Evolutionary conservation across 2,329 filamentous ascomycete genomes (phyloP), one percentile per base, ranked within the genome.

Genomic region (Trichoderma atroviride): DNA sequence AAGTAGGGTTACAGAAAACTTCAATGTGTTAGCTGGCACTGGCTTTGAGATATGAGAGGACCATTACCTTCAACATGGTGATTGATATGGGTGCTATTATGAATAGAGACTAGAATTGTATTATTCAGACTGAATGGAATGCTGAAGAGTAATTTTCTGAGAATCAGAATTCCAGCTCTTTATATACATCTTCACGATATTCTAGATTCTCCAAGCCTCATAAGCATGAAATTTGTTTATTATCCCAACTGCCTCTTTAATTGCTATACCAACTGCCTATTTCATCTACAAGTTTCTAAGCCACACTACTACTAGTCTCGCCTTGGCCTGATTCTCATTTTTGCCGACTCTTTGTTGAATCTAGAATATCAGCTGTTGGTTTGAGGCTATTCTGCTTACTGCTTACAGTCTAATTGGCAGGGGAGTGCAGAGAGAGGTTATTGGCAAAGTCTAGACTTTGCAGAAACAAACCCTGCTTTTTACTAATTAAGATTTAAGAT

Each of bases 1-100:
- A 24, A 69, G 9, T 14, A 70, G 53, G 47, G 69, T 60, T 31
- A 59, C 35, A n/a, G 29, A 56, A n/a, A 57, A 70, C 22, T 62
- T 69, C 24, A 10, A 29, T 27, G 11, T 22, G 29, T 22, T 53
- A 53, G 19, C 10, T 43, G 7, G 40, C 9, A 22, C 11, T 22
- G 4, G 4, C 10, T 37, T 64, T 14, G 27, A 27, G 4, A 16
- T 24, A 27, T 10, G 19, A 29, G 53, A 33, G n/a, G 14, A 5
- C 16, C 53, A 33, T 10, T 1, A 64, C 61, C 19, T 69, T 69
- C n/a, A 67, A 35, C 66, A 62, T 69, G 5, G 35, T 69, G 66
- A 29, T 3, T 22, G n/a, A 47, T 4, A 31, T 7, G 22, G n/a
- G 22, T 52, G 19, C 16, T 43, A 22, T 50, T 7, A 33, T n/a